Conservation (phyloP, 2,329 filamentous ascomycete species). For the Trichoderma endophyticum region DNA sequence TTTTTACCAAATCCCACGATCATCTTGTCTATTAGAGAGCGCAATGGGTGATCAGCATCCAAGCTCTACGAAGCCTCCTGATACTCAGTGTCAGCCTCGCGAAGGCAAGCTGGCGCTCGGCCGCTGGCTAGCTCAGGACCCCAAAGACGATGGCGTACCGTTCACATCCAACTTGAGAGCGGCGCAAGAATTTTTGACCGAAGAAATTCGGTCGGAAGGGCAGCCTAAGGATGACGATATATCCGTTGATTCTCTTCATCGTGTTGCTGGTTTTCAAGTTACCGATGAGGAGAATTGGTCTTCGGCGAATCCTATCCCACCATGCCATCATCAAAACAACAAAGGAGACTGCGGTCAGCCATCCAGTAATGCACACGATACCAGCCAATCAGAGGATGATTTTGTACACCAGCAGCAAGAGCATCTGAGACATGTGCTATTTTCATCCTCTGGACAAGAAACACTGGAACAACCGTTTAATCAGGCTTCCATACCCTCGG, state of each 20-base stretch:
- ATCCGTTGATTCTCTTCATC: background rate
- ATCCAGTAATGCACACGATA: background rate
- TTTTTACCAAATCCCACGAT: background rate
- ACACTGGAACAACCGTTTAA: background rate
- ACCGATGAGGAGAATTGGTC: background rate
- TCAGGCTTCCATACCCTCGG: background rate
- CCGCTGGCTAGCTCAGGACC: background rate
- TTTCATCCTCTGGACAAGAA: background rate
- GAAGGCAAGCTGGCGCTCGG: background rate
- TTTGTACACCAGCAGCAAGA: background rate
- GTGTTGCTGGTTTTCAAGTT: background rate
- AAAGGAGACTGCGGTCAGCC: background rate
- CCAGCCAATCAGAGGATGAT: background rate
- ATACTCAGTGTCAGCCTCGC: background rate
- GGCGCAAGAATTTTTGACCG: background rate
- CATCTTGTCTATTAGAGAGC: background rate
- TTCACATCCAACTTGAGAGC: background rate
- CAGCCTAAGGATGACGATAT: background rate
- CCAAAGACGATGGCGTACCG: background rate
- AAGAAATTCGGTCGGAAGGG: background rate
- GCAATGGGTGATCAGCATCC: background rate
- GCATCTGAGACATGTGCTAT: background rate
- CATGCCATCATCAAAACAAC: background rate
- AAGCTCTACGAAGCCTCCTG: background rate
- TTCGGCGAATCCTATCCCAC: background rate